Percentiles rank a stretch among this genome's conserved stretches.
These are phyloP conservation scores for Fusarium nematophilum DNA, from an alignment of 2,329 filamentous ascomycete species.

Conservation along the genomic window DNA sequence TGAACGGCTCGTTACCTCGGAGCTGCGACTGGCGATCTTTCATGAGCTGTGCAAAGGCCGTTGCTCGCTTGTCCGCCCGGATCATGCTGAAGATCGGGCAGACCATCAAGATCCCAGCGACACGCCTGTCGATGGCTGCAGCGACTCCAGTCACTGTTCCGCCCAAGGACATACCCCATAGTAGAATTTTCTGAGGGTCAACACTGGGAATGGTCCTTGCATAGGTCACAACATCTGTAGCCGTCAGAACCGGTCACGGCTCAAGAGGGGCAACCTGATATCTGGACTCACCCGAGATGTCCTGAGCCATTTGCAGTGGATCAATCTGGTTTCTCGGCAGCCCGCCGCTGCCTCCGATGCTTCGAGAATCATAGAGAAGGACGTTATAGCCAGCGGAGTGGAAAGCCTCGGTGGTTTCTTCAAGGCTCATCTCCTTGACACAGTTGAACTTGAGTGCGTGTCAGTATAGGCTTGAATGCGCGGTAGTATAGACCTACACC, in stretches of 20 bases:
- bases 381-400: slow-evolving; percentile 49
- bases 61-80: slow-evolving; percentile 36
- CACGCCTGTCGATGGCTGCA: slow-evolving; percentile 44
- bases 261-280: slow-evolving; percentile 54
- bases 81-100: slow-evolving; percentile 41
- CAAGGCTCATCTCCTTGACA: slow-evolving; percentile 49
- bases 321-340: slow-evolving; percentile 52
- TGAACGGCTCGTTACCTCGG: slow-evolving; percentile 51
- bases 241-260: too few relatives aligned
- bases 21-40: slow-evolving; percentile 53
- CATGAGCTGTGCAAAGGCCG: not conserved
- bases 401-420: slow-evolving; percentile 45
- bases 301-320: slow-evolving; percentile 46
- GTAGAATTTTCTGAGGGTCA: slow-evolving; percentile 39
- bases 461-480: not conserved
- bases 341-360: slow-evolving; percentile 52
- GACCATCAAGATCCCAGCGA: slow-evolving; percentile 10
- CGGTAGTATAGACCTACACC: slow-evolving; percentile 34
- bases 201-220: slow-evolving; percentile 28
- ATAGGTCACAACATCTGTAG: too few relatives aligned
- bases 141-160: slow-evolving; percentile 42
- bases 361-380: slow-evolving; percentile 52
- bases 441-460: slow-evolving; percentile 22
- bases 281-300: slow-evolving; percentile 49
- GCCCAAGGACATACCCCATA: slow-evolving; percentile 48